phyloP scores from a whole-genome alignment of 2,329 filamentous ascomycete species.

The Purpureocillium lavendulum region DNA sequence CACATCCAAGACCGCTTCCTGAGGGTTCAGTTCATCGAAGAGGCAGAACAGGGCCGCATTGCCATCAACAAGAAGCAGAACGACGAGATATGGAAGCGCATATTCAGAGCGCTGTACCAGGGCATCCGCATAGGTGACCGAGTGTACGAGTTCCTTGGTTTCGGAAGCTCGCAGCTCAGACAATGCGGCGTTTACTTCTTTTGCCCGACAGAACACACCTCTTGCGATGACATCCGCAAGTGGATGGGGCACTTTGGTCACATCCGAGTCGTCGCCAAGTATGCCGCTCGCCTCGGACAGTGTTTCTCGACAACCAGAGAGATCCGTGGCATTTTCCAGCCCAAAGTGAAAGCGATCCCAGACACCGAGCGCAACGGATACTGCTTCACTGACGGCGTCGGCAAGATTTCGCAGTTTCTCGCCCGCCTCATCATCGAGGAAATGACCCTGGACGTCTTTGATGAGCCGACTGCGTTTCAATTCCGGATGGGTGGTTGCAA shows the following conservation, averaged over 20 bases:
- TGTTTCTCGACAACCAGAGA: constrained; percentile 90
- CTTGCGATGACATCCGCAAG: constrained; percentile 66
- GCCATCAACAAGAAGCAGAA: constrained; percentile 41
- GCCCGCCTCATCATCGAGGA: constrained; percentile 66
- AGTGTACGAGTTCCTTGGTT: constrained; percentile 83
- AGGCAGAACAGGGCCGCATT: constrained; percentile 56
- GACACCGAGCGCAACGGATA: constrained; percentile 64
- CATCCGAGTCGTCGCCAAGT: constrained; percentile 80
- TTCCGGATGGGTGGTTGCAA: constrained; percentile 92
- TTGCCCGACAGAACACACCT: constrained; percentile 56
- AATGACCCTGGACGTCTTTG: constrained; percentile 49
- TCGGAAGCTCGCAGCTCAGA: constrained; percentile 89
- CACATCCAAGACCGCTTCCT: constrained; percentile 70
- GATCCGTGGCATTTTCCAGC: constrained; percentile 55
- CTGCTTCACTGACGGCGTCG: constrained; percentile 86
- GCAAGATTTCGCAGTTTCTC: constrained; percentile 76
- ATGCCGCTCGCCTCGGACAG: constrained; percentile 81
- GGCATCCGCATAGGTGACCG: constrained; percentile 79
- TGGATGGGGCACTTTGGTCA: constrained; percentile 84
- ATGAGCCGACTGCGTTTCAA: constrained; percentile 74
- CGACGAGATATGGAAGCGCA: constrained; percentile 64
- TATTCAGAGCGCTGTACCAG: constrained; percentile 62
- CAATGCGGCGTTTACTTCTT: constrained; percentile 94
- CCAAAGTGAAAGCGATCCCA: constrained; percentile 48
- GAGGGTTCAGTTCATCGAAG: constrained; percentile 83